Evolutionary conservation across 2,329 filamentous ascomycete genomes (phyloP).

Genomic region (Blumeria graminis): DNA sequence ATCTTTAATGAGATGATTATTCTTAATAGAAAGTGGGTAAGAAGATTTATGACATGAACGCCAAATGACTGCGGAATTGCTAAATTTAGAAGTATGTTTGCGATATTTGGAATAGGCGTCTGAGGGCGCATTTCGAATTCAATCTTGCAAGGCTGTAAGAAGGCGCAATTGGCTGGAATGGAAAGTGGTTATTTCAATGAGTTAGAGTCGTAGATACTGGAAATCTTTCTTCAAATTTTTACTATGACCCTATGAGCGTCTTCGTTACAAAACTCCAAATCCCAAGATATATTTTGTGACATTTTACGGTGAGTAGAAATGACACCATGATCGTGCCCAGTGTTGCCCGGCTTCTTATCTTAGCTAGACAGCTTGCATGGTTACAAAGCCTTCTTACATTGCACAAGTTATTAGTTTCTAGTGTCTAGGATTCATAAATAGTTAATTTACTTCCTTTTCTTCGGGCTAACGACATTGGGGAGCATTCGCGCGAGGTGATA

Average conservation of each 20-base stretch:
- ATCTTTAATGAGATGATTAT: constrained; percentile 6
- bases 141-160: not conserved
- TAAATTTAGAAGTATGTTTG: not conserved
- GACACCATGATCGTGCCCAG: not conserved
- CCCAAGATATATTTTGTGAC: not conserved
- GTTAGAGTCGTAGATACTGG: not conserved
- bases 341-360: too few species aligned
- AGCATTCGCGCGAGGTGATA: constrained; percentile 66
- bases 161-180: not conserved
- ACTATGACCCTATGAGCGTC: not conserved
- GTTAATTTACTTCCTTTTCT: constrained; percentile 30
- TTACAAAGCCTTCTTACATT: not conserved
- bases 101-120: not conserved
- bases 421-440: not conserved
- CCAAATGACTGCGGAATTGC: constrained; percentile 11
- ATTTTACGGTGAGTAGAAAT: not conserved
- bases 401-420: not conserved
- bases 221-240: not conserved
- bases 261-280: not conserved
- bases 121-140: constrained; percentile 1
- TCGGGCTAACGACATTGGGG: constrained; percentile 44
- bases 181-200: not conserved
- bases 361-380: not conserved
- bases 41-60: constrained; percentile 12
- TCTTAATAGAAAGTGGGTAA: constrained; percentile 6